Evolutionary conservation across 805 yeast species (phyloP).

Genomic region (Saccharomycodes ludwigii): DNA sequence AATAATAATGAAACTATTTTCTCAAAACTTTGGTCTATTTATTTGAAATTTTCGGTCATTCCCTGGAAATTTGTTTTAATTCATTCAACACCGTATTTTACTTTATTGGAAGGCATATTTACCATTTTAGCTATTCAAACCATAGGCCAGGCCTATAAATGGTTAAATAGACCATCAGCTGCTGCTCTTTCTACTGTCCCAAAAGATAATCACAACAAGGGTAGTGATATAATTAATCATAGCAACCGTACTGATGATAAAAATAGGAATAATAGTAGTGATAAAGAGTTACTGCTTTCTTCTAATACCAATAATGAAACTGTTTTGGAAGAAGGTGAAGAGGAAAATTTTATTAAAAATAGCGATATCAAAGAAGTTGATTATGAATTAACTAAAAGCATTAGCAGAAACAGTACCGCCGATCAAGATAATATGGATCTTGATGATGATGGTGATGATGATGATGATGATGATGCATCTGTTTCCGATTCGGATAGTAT

Average conservation of each 20-base stretch:
- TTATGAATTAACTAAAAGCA: slow-evolving; percentile 3
- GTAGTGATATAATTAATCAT: slow-evolving; percentile 3
- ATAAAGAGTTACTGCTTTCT: background rate
- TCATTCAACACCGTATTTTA: slow-evolving; percentile 81
- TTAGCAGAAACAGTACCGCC: slow-evolving; percentile 2
- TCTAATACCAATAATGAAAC: background rate
- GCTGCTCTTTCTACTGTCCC: slow-evolving; percentile 7
- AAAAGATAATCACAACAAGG: slow-evolving; percentile 1
- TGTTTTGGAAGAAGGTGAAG: background rate
- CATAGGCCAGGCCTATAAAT: slow-evolving; percentile 67
- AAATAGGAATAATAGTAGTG: background rate
- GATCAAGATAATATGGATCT: no score
- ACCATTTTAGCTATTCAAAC: slow-evolving; percentile 86
- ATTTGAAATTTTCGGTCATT: slow-evolving; percentile 29
- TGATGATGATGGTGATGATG: background rate
- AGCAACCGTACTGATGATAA: background rate
- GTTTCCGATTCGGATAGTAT: background rate
- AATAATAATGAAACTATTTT: slow-evolving; percentile 3
- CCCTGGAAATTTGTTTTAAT: slow-evolving; percentile 64
- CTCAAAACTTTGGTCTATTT: slow-evolving; percentile 7
- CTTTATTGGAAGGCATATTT: slow-evolving; percentile 87
- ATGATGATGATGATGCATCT: background rate
- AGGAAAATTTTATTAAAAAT: slow-evolving; percentile 3
- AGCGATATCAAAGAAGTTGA: slow-evolving; percentile 3
- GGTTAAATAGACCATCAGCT: slow-evolving; percentile 31